Percentiles rank a stretch among this genome's conserved stretches.
These are phyloP conservation scores for Diaporthe helianthi DNA, from an alignment of 2,329 filamentous ascomycete species.

Conservation along the genomic window DNA sequence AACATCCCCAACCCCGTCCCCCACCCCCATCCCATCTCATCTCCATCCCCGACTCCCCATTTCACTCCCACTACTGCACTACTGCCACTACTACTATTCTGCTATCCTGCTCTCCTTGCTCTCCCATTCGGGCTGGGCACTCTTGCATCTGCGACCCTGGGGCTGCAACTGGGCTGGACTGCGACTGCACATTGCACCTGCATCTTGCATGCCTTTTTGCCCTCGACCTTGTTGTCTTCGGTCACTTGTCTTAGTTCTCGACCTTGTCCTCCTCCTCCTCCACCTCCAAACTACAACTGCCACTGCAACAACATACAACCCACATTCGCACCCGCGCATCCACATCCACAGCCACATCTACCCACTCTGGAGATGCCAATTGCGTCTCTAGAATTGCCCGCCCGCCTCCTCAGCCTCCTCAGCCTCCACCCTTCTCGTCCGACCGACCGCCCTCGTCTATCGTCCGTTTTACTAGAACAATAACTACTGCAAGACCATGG, in stretches of 20 bases:
- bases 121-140: constrained; percentile 7
- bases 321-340: not conserved
- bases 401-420: constrained; percentile 9
- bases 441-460: not conserved
- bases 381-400: constrained; percentile 19
- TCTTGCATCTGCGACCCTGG: constrained; percentile 25
- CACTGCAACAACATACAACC: not conserved
- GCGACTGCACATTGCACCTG: not conserved
- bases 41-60: not conserved
- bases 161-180: not conserved
- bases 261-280: not conserved
- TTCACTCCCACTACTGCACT: too few relatives aligned
- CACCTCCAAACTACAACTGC: not conserved
- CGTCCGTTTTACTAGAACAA: not conserved
- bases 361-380: constrained; percentile 28
- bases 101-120: too few relatives aligned
- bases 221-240: not conserved
- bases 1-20: constrained; percentile 9
- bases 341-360: constrained; percentile 6
- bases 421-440: constrained; percentile 3
- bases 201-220: constrained; percentile 1
- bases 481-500: constrained; percentile 2
- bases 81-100: not conserved
- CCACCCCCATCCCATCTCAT: not conserved
- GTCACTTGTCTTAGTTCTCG: not conserved